Conservation (phyloP, 2,329 filamentous ascomycete species). For the Cytospora chrysosperma region DNA sequence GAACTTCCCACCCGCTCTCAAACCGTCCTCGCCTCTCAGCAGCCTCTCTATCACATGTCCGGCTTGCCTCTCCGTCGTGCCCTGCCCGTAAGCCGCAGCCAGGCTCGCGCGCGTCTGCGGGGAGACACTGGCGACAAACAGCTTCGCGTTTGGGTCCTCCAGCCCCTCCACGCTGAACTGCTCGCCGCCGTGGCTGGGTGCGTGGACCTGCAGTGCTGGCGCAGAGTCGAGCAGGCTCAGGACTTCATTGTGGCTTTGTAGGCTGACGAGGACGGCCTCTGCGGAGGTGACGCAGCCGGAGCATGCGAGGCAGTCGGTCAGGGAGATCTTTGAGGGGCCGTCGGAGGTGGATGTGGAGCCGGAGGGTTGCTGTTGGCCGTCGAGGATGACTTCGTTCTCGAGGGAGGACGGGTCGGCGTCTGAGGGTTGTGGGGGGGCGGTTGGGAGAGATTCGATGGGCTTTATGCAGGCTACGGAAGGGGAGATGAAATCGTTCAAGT, state of each 20-base stretch:
- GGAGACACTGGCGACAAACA: slow-evolving; percentile 91
- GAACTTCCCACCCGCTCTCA: slow-evolving; percentile 68
- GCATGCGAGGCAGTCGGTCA: slow-evolving; percentile 96
- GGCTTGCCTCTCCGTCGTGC: slow-evolving; percentile 69
- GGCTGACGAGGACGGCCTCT: slow-evolving; percentile 91
- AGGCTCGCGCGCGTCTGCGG: slow-evolving; percentile 88
- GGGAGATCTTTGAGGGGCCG: slow-evolving; percentile 83
- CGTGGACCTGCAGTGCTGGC: slow-evolving; percentile 46
- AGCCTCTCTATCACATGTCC: slow-evolving; percentile 82
- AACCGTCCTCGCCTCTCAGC: slow-evolving; percentile 66
- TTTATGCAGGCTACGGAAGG: slow-evolving; percentile 98
- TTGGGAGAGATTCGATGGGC: slow-evolving; percentile 86
- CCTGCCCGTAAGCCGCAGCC: slow-evolving; percentile 75
- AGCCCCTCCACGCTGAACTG: slow-evolving; percentile 48
- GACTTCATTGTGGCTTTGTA: slow-evolving; percentile 93
- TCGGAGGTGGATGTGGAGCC: slow-evolving; percentile 49
- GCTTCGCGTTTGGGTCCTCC: slow-evolving; percentile 61
- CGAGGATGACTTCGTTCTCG: slow-evolving; percentile 87
- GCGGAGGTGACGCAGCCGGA: slow-evolving; percentile 97
- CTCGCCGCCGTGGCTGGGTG: slow-evolving; percentile 33
- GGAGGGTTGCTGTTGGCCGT: slow-evolving; percentile 68
- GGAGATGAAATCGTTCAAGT: slow-evolving; percentile 98
- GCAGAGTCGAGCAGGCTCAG: slow-evolving; percentile 74
- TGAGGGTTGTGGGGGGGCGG: slow-evolving; percentile 45
- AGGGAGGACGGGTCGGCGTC: slow-evolving; percentile 32